Evolutionary conservation across 192 early-diverging fungal species (phyloP).

Genomic region (Coemansia nantahalensis): DNA sequence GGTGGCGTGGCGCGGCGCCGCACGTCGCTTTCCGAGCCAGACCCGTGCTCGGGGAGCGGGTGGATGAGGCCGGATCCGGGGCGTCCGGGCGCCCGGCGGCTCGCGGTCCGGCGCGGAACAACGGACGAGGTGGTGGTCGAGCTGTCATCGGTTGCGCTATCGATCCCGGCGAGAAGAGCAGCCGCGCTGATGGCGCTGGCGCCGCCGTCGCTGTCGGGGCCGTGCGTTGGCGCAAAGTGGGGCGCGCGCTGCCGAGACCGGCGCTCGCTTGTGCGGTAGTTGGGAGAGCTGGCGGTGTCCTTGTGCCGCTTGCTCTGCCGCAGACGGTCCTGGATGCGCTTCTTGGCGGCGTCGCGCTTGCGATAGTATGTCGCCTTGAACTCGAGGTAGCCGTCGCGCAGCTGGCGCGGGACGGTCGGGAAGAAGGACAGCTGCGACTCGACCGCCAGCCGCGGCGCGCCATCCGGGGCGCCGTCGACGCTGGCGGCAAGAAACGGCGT

Average conservation of each 20-base stretch:
- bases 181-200: not conserved
- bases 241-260: slow-evolving; percentile 16
- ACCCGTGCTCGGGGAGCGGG: slow-evolving; percentile 31
- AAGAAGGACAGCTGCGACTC: slow-evolving; percentile 53
- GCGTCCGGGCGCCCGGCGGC: slow-evolving; percentile 10
- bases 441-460: not conserved
- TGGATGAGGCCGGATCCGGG: slow-evolving; percentile 29
- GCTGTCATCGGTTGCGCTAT: slow-evolving; percentile 51
- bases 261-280: slow-evolving; percentile 30
- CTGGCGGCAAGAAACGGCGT: slow-evolving; percentile 8
- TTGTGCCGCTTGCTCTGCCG: slow-evolving; percentile 28
- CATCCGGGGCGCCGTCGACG: not conserved
- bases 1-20: slow-evolving; percentile 1
- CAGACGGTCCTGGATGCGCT: slow-evolving; percentile 42
- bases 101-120: slow-evolving; percentile 11
- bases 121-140: slow-evolving; percentile 43
- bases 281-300: slow-evolving; percentile 19
- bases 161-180: slow-evolving; percentile 16
- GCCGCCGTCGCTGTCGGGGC: slow-evolving; percentile 8
- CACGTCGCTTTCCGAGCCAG: slow-evolving; percentile 39
- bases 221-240: not conserved
- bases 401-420: slow-evolving; percentile 51
- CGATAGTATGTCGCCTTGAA: slow-evolving; percentile 53
- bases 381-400: slow-evolving; percentile 47
- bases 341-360: slow-evolving; percentile 48